These are phyloP conservation scores for Candida labiduridarum DNA, from an alignment of 1,139 yeast genomes.

Conservation along the genomic window DNA sequence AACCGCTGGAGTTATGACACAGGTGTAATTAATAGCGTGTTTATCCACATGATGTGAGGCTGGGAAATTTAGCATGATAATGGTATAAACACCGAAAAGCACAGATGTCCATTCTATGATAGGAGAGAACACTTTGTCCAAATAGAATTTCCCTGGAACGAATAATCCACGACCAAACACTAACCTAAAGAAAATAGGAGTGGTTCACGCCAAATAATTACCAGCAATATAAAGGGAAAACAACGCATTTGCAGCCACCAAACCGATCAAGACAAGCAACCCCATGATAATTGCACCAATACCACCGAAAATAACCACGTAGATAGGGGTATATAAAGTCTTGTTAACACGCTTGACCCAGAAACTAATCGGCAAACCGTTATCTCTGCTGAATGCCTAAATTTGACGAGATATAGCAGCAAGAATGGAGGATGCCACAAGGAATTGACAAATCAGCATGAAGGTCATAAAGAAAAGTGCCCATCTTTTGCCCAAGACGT, in stretches of 20 bases:
- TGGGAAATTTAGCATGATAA: constrained; percentile 44
- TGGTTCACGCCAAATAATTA: constrained; percentile 31
- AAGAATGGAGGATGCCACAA: constrained; percentile 57
- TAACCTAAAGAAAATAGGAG: constrained; percentile 29
- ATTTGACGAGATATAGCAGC: constrained; percentile 41
- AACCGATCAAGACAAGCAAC: constrained; percentile 54
- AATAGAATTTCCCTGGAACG: constrained; percentile 63
- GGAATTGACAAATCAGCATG: constrained; percentile 60
- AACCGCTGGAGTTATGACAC: constrained; percentile 36
- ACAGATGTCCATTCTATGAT: constrained; percentile 25
- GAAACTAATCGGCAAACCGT: constrained; percentile 44
- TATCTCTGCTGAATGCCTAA: constrained; percentile 42
- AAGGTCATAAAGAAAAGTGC: constrained; percentile 64
- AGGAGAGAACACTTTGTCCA: constrained; percentile 47
- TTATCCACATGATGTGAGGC: constrained; percentile 26
- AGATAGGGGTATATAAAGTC: constrained; percentile 44
- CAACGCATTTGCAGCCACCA: constrained; percentile 59
- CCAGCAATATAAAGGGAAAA: constrained; percentile 64
- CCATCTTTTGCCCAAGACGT: constrained; percentile 69
- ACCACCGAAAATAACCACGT: constrained; percentile 56
- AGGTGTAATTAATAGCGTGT: constrained; percentile 38
- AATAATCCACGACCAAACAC: constrained; percentile 47
- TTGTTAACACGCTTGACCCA: constrained; percentile 50
- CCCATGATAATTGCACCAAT: constrained; percentile 48
- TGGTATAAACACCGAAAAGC: constrained; percentile 31